Percentiles rank a stretch among this genome's conserved stretches.
Evolutionary conservation across 169 alveolate genomes (phyloP).

Genomic region (Plasmodium billcollinsi): DNA sequence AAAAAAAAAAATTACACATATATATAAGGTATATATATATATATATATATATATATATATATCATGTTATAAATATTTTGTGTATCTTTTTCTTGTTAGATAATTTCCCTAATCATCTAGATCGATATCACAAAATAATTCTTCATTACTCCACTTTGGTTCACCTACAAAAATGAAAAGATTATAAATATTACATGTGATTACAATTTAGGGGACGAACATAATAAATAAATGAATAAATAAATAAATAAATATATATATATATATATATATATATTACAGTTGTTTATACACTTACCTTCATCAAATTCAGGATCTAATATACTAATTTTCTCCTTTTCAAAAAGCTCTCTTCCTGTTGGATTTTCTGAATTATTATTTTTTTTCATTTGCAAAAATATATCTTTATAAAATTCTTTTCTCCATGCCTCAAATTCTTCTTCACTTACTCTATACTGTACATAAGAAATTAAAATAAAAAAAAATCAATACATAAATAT

Average conservation of each 20-base stretch:
- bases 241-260: neutral
- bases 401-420: slow-evolving; percentile 52
- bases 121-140: slow-evolving; percentile 59
- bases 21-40: neutral
- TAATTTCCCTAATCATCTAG: slow-evolving; percentile 6
- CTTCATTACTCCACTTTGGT: slow-evolving; percentile 67
- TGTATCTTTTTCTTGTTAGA: no score
- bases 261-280: neutral
- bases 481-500: neutral
- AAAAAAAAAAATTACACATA: no score
- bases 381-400: slow-evolving; percentile 31
- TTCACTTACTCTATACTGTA: slow-evolving; percentile 68
- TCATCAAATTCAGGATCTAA: slow-evolving; percentile 48
- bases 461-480: neutral
- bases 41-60: neutral
- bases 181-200: no score
- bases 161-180: slow-evolving; percentile 37
- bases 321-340: slow-evolving; percentile 39
- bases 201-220: neutral
- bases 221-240: neutral
- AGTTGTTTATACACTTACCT: slow-evolving; percentile 5
- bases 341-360: slow-evolving; percentile 72
- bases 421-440: slow-evolving; percentile 75
- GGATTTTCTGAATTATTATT: slow-evolving; percentile 41
- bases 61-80: no score